Base-by-base conservation (phyloP, 2,329 filamentous ascomycete genomes). In the Talaromyces sp. region DNA sequence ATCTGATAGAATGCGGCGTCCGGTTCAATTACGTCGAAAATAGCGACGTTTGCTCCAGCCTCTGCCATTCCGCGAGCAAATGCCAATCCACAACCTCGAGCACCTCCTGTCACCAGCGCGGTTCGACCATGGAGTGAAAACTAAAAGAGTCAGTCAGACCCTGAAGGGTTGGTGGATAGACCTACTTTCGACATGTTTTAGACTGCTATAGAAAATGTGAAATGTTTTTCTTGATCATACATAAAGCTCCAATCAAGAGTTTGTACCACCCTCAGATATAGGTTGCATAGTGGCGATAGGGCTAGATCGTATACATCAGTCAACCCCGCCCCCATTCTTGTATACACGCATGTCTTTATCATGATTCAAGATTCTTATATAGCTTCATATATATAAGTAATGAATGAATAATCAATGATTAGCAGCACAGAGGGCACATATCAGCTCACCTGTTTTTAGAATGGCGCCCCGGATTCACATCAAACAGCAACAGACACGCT, bases 91-190 rank as follows among this genome's bases (percentile, higher is more conserved):
- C 79, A 79, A 6, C 81, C 82, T 59, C 78, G 72, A 9, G 79
- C 78, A n/a, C 80, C 82, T 22, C 82, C 81, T 1, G 82, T 83
- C 5, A 83, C 75, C 35, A 83, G 66, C 24, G 78, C 80, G 3
- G 78, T 82, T 33, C 82, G 80, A 19, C 81, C 82, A 66, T 80
- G 76, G 4, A 85, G 72, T 0, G 81, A 83, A 67, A 85, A 84
- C 81, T 83, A 47, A 2, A n/a, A 35, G 11, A 22, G 56, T 58
- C 37, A 58, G 37, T 19, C 35, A 27, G 14, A 13, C 31, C 19
- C 10, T 43, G 19, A 50, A 50, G 19, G 7, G 3, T 24, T 33
- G 27, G 35, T 43, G n/a, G 13, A 3, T 31, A 24, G 19, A 24
- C 56, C 3, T 27, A 58, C 49, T 54, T 35, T 54, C 9, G 27